phyloP scores from a whole-genome alignment of 2,329 filamentous ascomycete genomes.

The Cordyceps pruinosa region DNA sequence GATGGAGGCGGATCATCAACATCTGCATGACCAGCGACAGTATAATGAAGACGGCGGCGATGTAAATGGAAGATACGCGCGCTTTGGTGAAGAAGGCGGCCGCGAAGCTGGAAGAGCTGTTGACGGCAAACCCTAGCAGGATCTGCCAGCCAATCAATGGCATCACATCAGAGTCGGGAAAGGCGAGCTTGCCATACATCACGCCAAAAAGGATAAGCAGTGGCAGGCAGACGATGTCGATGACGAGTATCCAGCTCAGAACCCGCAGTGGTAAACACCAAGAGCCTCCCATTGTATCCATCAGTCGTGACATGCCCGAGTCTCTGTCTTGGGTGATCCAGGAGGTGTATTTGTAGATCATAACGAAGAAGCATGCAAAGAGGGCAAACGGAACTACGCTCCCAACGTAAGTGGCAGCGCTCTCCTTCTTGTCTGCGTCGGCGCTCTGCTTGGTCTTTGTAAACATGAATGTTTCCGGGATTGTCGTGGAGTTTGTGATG shows the following conservation, averaged over 20 bases:
- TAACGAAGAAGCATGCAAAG: conserved; percentile 11
- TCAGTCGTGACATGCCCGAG: conserved; percentile 25
- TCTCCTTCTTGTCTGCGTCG: background rate
- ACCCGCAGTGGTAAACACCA: conserved; percentile 20
- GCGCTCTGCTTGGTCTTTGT: conserved; percentile 8
- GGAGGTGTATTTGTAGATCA: conserved; percentile 9
- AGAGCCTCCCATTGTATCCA: conserved; percentile 39
- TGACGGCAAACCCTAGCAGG: conserved; percentile 44
- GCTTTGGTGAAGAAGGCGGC: conserved; percentile 30
- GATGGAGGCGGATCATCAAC: background rate
- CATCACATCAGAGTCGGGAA: background rate
- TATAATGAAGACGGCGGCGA: conserved; percentile 23
- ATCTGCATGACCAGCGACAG: conserved; percentile 16
- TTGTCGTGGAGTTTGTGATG: conserved; percentile 20
- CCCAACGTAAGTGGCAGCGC: conserved; percentile 12
- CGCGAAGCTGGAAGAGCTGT: conserved; percentile 56
- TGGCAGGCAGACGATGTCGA: conserved; percentile 26
- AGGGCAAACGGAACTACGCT: conserved; percentile 14
- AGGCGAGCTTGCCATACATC: background rate
- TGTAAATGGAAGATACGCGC: conserved; percentile 24
- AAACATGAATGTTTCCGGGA: conserved; percentile 16
- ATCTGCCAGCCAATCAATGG: conserved; percentile 37
- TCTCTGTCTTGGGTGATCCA: conserved; percentile 25
- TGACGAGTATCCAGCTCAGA: conserved; percentile 21
- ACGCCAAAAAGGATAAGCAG: conserved; percentile 33